Conservation (phyloP, 352 stramenopile species). For the Aphanomyces astaci region DNA sequence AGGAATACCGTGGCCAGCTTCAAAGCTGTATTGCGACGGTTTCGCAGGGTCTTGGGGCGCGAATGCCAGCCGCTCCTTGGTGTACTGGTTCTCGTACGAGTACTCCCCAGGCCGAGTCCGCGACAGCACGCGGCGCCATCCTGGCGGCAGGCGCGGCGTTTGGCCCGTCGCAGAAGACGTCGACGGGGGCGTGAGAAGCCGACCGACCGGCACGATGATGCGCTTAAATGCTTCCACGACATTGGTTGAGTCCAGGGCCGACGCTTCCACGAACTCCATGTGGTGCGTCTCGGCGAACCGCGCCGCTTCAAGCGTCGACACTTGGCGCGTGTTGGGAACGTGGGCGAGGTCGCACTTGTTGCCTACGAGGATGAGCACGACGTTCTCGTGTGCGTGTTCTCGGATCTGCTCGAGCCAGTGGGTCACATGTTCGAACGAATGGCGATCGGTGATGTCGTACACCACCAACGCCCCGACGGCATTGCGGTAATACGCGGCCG, state of each 20-base stretch:
- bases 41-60: conserved; percentile 77
- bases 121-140: conserved; percentile 74
- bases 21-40: conserved; percentile 80
- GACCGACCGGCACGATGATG: conserved; percentile 76
- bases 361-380: conserved; percentile 76
- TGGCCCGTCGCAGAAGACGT: conserved; percentile 39
- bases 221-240: conserved; percentile 84
- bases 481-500: conserved; percentile 87
- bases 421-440: conserved; percentile 72
- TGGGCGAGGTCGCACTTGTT: conserved; percentile 86
- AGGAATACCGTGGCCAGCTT: conserved; percentile 17
- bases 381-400: conserved; percentile 71
- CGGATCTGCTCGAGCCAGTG: conserved; percentile 75
- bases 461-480: conserved; percentile 87
- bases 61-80: conserved; percentile 80
- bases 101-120: conserved; percentile 74
- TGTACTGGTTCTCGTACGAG: conserved; percentile 87
- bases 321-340: conserved; percentile 59
- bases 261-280: conserved; percentile 85
- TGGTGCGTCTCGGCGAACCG: conserved; percentile 68
- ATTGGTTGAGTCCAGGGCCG: conserved; percentile 76
- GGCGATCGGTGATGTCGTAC: conserved; percentile 88
- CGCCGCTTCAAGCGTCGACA: conserved; percentile 79
- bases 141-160: conserved; percentile 53
- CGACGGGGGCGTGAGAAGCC: conserved; percentile 46